Evolutionary conservation across 768 basidiomycete genomes (phyloP).

Genomic region (Leucosporidium creatinivorum): DNA sequence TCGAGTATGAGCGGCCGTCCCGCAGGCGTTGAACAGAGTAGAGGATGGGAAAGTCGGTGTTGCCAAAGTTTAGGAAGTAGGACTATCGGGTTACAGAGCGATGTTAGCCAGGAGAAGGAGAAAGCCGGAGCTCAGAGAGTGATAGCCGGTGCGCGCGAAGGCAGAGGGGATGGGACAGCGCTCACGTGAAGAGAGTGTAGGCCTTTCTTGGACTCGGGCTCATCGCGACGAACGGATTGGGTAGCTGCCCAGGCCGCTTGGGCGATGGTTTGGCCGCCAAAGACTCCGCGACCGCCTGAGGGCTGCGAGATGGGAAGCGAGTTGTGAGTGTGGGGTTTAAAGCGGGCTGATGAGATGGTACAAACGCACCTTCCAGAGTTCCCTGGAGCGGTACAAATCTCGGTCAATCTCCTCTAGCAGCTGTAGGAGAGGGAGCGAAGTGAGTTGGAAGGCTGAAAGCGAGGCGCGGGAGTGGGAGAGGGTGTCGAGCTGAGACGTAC

Average conservation of each 20-base stretch:
- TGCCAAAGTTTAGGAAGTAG: conserved; percentile 37
- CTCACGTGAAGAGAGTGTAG: conserved; percentile 32
- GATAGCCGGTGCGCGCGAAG: too few relatives aligned
- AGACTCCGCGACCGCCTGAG: conserved; percentile 28
- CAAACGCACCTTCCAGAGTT: conserved; percentile 28
- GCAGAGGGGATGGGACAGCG: too few relatives aligned
- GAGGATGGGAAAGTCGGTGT: conserved; percentile 36
- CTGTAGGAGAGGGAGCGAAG: neutral
- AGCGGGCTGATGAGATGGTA: neutral
- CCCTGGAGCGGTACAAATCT: conserved; percentile 27
- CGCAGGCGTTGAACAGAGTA: conserved; percentile 24
- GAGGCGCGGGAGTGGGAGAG: neutral
- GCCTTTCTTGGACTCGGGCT: conserved; percentile 19
- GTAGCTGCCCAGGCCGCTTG: conserved; percentile 34
- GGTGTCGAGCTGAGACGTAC: neutral
- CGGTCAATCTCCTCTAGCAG: conserved; percentile 30
- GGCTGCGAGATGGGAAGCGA: neutral
- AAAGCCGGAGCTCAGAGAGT: too few relatives aligned
- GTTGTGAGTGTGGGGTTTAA: neutral
- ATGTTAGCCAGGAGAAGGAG: neutral
- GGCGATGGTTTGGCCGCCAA: conserved; percentile 36
- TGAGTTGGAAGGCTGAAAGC: neutral
- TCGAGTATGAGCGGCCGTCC: conserved; percentile 33
- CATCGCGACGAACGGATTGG: conserved; percentile 27
- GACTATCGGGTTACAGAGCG: conserved; percentile 1